Base-by-base conservation (phyloP, 2,329 filamentous ascomycete species). In the Fusarium sp. region DNA sequence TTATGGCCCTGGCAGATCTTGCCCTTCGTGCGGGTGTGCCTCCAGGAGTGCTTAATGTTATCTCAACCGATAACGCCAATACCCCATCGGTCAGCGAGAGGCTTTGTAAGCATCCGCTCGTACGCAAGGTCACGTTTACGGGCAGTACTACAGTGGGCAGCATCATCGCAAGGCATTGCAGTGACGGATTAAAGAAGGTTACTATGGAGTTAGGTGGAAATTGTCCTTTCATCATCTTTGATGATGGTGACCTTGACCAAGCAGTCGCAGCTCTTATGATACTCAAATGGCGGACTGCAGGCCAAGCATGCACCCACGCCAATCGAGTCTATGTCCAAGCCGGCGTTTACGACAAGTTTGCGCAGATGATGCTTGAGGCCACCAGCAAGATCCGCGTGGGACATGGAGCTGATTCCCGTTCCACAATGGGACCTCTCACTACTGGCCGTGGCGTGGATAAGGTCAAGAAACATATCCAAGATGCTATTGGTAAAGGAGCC, bases 121-220 rank as follows among this genome's bases (percentile, higher is more conserved):
- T 86, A 4, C 84, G 83, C 62, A 94, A 94, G 78, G 85, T 95
- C 63, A 92, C 91, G 66, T 96, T 95, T 75, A 95, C 93, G 0
- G 93, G 93, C 20, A 90, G 88, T 75, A 93, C 93, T 0, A 81
- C 84, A 0, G 89, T 94, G 0, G 93, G 93, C 7, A 88, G 89
- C 45, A 90, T 91, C 65, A 85, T 93, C 45, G 88, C 90, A 1
- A 80, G 83, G 3, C 84, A 86, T 3, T 90, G 89, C 9, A 90
- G 89, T 3, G 86, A 87, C 70, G 84, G 89, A 57, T 81, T 93
- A 38, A 94, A 94, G 81, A 91, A 90, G 1, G 84, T 88, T 7
- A 82, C 92, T 1, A 86, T 94, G 77, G 92, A 94, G 76, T 83
- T 94, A 0, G 92, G 92, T 0, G 92, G 92, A 2, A 94, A 94